A percentile compares a stretch with the other conserved stretches of the same genome.
phyloP scores from a whole-genome alignment of 768 basidiomycete genomes.

The Sarcodon sp. region DNA sequence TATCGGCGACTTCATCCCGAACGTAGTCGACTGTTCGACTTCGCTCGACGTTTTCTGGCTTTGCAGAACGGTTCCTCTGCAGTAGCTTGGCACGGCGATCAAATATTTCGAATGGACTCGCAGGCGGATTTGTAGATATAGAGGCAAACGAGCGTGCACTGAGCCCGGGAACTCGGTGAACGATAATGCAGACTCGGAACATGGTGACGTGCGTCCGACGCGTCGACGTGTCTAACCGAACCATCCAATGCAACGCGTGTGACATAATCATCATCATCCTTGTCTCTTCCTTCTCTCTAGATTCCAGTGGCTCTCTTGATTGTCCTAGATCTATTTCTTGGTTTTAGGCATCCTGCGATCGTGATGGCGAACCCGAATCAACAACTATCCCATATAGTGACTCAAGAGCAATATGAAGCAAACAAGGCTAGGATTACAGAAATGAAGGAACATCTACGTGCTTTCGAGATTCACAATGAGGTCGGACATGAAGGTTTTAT shows the following conservation, averaged over 20 bases:
- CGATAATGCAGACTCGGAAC: not conserved
- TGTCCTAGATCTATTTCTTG: too few species aligned
- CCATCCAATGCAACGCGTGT: too few species aligned
- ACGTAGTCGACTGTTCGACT: slow-evolving; percentile 87
- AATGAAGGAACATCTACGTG: slow-evolving; percentile 19
- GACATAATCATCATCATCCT: too few species aligned
- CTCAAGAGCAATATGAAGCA: slow-evolving; percentile 15
- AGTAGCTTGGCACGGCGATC: slow-evolving; percentile 67
- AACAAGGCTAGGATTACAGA: slow-evolving; percentile 18
- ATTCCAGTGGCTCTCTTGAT: too few species aligned
- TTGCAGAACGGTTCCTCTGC: slow-evolving; percentile 68
- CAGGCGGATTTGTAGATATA: slow-evolving; percentile 27
- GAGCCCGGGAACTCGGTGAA: not conserved
- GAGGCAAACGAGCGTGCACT: slow-evolving; percentile 31
- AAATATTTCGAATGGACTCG: slow-evolving; percentile 75
- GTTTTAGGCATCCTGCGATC: too few species aligned
- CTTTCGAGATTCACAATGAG: slow-evolving; percentile 27
- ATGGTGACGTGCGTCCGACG: not conserved
- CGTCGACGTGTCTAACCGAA: too few species aligned
- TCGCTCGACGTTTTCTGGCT: slow-evolving; percentile 36
- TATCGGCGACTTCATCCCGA: slow-evolving; percentile 79
- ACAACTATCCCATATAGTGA: slow-evolving; percentile 2
- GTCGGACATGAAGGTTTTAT: slow-evolving; percentile 22
- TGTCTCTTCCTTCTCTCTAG: too few species aligned
- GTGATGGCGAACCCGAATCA: too few species aligned